Evolutionary conservation across 2,329 filamentous ascomycete genomes (phyloP).

Genomic region (Lachnellula willkommii): DNA sequence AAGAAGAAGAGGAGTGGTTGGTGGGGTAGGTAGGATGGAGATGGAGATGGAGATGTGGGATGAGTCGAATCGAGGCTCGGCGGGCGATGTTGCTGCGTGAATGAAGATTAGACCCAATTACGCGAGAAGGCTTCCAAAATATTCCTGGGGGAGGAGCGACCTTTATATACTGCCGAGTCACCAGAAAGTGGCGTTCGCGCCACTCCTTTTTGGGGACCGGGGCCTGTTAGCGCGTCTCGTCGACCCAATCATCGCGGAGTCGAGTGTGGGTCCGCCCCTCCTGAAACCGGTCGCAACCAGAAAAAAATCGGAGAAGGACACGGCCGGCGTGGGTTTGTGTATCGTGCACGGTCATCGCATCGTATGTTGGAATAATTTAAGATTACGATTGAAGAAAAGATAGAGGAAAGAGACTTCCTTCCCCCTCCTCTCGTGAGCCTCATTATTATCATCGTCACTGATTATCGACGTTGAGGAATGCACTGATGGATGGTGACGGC

Average conservation of each 20-base stretch:
- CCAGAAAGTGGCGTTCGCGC: neutral
- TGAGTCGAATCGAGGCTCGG: neutral
- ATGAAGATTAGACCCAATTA: slow-evolving; percentile 18
- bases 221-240: neutral
- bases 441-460: neutral
- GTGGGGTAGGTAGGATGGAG: neutral
- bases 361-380: neutral
- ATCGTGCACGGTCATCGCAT: neutral
- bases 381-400: neutral
- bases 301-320: neutral
- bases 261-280: neutral
- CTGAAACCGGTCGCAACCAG: neutral
- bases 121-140: slow-evolving; percentile 17
- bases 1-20: neutral
- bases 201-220: neutral
- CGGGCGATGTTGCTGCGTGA: slow-evolving; percentile 8
- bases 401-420: too few species aligned
- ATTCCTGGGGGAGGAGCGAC: slow-evolving; percentile 7
- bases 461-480: neutral
- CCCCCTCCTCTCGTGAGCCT: neutral
- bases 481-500: neutral
- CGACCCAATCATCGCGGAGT: neutral
- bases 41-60: neutral
- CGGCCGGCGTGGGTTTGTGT: neutral
- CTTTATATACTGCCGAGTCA: slow-evolving; percentile 15